A percentile compares a stretch with the other conserved stretches of the same genome.
Conservation (phyloP, 2,329 filamentous ascomycete genomes). For the Pseudocercospora musae region DNA sequence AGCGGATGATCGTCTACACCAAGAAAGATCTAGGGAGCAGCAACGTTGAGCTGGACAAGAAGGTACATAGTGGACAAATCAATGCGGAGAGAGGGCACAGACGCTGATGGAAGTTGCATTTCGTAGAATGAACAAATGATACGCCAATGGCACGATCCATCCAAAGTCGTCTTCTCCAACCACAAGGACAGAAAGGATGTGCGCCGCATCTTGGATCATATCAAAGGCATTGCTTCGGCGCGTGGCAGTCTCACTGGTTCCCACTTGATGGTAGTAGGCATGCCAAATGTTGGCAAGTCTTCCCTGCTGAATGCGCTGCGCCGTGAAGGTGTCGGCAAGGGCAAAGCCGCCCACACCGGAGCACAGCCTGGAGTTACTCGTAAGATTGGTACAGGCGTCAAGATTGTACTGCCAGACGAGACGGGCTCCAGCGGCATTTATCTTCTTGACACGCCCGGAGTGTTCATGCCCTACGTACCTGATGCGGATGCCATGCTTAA, state of each 20-base stretch:
- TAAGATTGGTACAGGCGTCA: constrained; percentile 73
- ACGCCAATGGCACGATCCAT: constrained; percentile 52
- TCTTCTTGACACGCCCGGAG: constrained; percentile 86
- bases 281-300: constrained; percentile 97
- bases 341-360: constrained; percentile 77
- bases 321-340: constrained; percentile 59
- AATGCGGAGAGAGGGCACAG: neutral
- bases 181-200: constrained; percentile 45
- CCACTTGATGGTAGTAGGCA: constrained; percentile 83
- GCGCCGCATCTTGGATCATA: constrained; percentile 47
- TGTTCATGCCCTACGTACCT: constrained; percentile 89
- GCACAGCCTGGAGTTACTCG: constrained; percentile 86
- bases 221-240: constrained; percentile 50
- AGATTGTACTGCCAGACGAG: constrained; percentile 63
- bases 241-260: constrained; percentile 70
- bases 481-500: constrained; percentile 89
- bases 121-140: constrained; percentile 49
- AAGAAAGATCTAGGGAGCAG: constrained; percentile 71
- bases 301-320: constrained; percentile 88
- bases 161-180: constrained; percentile 53
- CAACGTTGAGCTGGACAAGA: constrained; percentile 32
- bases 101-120: constrained; percentile 17
- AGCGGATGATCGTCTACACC: constrained; percentile 84
- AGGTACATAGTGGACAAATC: constrained; percentile 23
- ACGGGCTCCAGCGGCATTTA: constrained; percentile 63